These are phyloP conservation scores for Leptodontidium sp. DNA, from an alignment of 2,329 filamentous ascomycete genomes.

Conservation along the genomic window DNA sequence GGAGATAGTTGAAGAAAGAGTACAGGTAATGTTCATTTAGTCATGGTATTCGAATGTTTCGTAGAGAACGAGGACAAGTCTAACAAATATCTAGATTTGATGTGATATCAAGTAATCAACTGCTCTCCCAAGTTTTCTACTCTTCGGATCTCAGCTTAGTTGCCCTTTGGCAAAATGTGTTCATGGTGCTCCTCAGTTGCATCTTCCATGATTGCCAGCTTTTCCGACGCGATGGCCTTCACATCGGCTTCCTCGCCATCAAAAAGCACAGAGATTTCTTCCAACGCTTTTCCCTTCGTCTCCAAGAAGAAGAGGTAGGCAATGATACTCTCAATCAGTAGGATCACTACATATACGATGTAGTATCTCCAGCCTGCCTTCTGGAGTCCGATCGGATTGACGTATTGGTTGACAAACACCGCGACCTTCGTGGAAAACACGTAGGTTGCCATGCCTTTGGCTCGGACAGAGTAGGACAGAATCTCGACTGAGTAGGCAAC, in stretches of 20 bases:
- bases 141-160: too few species aligned
- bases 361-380: conserved; percentile 12
- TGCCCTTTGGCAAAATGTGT: neutral
- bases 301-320: too few species aligned
- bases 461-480: conserved; percentile 1
- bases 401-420: conserved; percentile 55
- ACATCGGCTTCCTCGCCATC: conserved; percentile 32
- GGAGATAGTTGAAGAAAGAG: too few species aligned
- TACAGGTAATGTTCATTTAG: too few species aligned
- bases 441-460: neutral
- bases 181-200: neutral
- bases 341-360: too few species aligned
- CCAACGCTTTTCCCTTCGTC: conserved; percentile 13
- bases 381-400: conserved; percentile 55
- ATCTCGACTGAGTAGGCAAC: conserved; percentile 8
- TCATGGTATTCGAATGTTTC: too few species aligned
- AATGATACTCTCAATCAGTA: too few species aligned
- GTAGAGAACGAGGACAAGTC: too few species aligned
- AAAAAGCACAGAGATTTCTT: conserved; percentile 35
- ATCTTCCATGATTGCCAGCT: conserved; percentile 2
- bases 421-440: conserved; percentile 8
- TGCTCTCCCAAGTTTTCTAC: too few species aligned
- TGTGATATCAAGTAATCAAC: too few species aligned
- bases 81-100: too few species aligned
- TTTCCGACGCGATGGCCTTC: conserved; percentile 5